These are phyloP conservation scores for Yarrowia hollandica DNA, from an alignment of 805 yeast species.

Conservation along the genomic window DNA sequence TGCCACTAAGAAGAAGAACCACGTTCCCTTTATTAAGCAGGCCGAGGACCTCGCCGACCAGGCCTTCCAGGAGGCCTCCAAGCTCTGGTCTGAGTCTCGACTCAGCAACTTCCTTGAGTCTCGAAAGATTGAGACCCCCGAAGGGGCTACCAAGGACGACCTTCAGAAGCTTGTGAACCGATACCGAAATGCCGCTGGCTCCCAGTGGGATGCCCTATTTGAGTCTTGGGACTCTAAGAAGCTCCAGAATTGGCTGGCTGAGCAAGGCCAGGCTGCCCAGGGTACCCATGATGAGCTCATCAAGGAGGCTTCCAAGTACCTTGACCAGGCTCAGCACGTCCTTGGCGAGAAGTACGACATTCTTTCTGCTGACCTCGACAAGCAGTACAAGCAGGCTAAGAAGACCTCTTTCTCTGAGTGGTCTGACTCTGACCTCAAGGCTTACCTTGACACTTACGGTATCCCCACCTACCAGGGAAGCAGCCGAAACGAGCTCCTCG, in stretches of 20 bases:
- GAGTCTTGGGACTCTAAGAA: conserved; percentile 54
- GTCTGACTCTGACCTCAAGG: conserved; percentile 55
- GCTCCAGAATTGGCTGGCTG: conserved; percentile 51
- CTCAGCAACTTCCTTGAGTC: conserved; percentile 42
- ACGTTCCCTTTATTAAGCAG: conserved; percentile 33
- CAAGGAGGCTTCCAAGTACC: conserved; percentile 48
- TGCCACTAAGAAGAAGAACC: conserved; percentile 31
- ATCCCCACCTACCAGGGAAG: conserved; percentile 33
- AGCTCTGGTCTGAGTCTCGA: conserved; percentile 42
- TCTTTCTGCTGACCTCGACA: conserved; percentile 44
- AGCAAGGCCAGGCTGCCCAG: conserved; percentile 45
- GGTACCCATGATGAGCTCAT: conserved; percentile 52
- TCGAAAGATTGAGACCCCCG: conserved; percentile 42
- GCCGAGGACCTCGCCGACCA: conserved; percentile 32
- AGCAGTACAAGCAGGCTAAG: conserved; percentile 47
- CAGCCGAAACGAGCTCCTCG: conserved; percentile 34
- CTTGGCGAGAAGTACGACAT: conserved; percentile 44
- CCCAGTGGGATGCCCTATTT: conserved; percentile 52
- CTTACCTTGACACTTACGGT: conserved; percentile 55
- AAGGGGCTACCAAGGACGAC: conserved; percentile 41
- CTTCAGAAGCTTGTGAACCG: conserved; percentile 49
- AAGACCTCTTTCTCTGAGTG: conserved; percentile 52
- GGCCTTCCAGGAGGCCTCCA: conserved; percentile 35
- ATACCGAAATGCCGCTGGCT: conserved; percentile 43
- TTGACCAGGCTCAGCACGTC: conserved; percentile 47